Evolutionary conservation across 1,284 basidiomycete genomes (phyloP).

Genomic region (Naganishia sp.): DNA sequence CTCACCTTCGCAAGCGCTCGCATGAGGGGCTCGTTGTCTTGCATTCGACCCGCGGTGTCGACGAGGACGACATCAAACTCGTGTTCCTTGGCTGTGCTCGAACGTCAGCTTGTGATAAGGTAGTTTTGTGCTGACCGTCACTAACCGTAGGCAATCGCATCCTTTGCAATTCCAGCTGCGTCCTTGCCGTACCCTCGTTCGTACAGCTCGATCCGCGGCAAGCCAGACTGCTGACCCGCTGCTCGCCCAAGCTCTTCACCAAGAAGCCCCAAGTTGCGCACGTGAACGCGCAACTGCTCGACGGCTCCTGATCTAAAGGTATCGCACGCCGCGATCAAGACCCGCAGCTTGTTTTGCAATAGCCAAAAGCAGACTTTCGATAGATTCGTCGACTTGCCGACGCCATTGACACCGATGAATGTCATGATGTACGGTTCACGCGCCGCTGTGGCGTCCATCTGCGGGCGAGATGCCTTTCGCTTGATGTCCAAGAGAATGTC

Average conservation of each 20-base stretch:
- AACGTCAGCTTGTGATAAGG: neutral
- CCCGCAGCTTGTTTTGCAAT: conserved; percentile 87
- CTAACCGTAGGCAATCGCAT: conserved; percentile 85
- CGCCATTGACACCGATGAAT: conserved; percentile 99
- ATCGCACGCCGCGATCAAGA: conserved; percentile 97
- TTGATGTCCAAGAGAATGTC: conserved; percentile 77
- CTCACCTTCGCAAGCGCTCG: conserved; percentile 89
- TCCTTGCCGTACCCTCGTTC: conserved; percentile 98
- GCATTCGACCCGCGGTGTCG: conserved; percentile 97
- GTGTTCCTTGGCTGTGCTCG: conserved; percentile 68
- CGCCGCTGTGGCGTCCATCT: conserved; percentile 60
- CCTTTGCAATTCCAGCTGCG: conserved; percentile 93
- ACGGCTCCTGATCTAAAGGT: conserved; percentile 98
- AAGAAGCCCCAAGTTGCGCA: conserved; percentile 88
- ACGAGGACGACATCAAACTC: conserved; percentile 92
- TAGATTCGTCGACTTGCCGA: conserved; percentile 97
- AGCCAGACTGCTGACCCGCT: conserved; percentile 36
- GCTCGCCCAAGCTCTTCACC: conserved; percentile 65
- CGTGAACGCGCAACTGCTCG: conserved; percentile 95
- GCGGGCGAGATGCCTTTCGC: conserved; percentile 59
- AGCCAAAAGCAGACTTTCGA: conserved; percentile 99
- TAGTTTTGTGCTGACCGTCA: neutral
- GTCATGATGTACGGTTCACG: conserved; percentile 84
- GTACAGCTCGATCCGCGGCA: conserved; percentile 77
- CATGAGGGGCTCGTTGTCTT: conserved; percentile 98